phyloP scores from a whole-genome alignment of 78 protist species.

The Anaeramoeba flamelloides region DNA sequence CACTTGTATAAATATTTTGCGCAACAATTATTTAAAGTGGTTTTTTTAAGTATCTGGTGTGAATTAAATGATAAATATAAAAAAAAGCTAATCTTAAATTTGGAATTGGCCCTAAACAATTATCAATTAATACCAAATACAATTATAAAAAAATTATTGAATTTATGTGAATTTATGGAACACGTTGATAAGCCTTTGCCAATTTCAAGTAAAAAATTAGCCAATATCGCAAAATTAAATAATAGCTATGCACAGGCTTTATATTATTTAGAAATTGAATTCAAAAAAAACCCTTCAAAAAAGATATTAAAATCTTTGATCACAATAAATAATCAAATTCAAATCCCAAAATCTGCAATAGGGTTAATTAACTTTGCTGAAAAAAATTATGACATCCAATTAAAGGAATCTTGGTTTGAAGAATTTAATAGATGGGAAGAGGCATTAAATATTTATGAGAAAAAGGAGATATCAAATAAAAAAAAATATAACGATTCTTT shows the following conservation, averaged over 20 bases:
- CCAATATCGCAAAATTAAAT: constrained; percentile 62
- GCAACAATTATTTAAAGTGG: constrained; percentile 83
- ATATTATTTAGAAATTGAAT: constrained; percentile 55
- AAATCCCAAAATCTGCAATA: constrained; percentile 78
- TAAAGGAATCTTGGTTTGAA: no score
- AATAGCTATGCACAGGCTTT: constrained; percentile 91
- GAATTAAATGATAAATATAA: constrained; percentile 49
- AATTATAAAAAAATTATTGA: constrained; percentile 53
- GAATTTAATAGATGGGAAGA: no score
- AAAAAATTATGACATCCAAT: no score
- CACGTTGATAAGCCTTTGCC: constrained; percentile 66
- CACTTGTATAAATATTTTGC: constrained; percentile 51
- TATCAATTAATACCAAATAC: constrained; percentile 52
- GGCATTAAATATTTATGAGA: no score
- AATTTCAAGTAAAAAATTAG: constrained; percentile 48
- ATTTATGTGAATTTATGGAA: constrained; percentile 89
- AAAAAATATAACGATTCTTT: no score
- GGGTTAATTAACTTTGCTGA: constrained; percentile 47
- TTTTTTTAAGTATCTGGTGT: constrained; percentile 77
- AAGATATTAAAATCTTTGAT: constrained; percentile 58
- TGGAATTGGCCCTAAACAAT: constrained; percentile 29
- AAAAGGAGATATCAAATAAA: no score
- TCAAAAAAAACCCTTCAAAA: no score
- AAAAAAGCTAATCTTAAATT: constrained; percentile 12
- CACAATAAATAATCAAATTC: constrained; percentile 69